Percentiles rank a stretch among this genome's conserved stretches.
Conservation (phyloP, 2,329 filamentous ascomycete species). For the Colletotrichum camelliae region DNA sequence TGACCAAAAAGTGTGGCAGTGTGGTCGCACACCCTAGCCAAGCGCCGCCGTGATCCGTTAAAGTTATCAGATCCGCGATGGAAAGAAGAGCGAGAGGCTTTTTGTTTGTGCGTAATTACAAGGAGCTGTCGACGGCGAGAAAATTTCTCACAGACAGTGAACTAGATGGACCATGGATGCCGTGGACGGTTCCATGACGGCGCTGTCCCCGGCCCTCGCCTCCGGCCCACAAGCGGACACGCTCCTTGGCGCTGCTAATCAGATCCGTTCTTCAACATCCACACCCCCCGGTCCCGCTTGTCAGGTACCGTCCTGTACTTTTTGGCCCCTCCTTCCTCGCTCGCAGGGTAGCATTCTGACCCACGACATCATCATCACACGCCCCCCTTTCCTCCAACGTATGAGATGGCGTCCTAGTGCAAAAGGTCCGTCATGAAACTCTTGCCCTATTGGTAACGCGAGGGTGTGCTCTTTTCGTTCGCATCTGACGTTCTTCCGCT, state of each 20-base stretch:
- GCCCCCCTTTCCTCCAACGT: background rate
- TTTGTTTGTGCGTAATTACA: background rate
- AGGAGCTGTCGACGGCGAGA: background rate
- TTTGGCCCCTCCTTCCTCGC: background rate
- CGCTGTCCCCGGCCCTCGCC: background rate
- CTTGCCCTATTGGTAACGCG: constrained; percentile 14
- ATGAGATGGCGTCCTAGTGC: constrained; percentile 12
- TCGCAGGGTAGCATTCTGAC: background rate
- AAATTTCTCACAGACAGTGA: background rate
- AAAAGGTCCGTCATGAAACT: constrained; percentile 10
- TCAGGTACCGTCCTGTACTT: constrained; percentile 8
- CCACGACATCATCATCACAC: constrained; percentile 13
- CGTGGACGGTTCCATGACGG: background rate
- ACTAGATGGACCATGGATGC: background rate
- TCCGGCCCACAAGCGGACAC: constrained; percentile 15
- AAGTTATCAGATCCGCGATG: constrained; percentile 19
- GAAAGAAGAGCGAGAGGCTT: background rate
- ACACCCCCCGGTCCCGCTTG: background rate
- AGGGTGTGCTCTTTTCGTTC: constrained; percentile 9
- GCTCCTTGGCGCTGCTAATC: constrained; percentile 12
- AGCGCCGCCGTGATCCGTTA: background rate
- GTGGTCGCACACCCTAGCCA: background rate
- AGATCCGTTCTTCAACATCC: constrained; percentile 8
- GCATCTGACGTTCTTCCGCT: constrained; percentile 1
- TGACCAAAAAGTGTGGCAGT: background rate